A percentile compares a stretch with the other conserved stretches of the same genome.
phyloP scores from a whole-genome alignment of 2,329 filamentous ascomycete genomes.

The Microascus cirrosus region DNA sequence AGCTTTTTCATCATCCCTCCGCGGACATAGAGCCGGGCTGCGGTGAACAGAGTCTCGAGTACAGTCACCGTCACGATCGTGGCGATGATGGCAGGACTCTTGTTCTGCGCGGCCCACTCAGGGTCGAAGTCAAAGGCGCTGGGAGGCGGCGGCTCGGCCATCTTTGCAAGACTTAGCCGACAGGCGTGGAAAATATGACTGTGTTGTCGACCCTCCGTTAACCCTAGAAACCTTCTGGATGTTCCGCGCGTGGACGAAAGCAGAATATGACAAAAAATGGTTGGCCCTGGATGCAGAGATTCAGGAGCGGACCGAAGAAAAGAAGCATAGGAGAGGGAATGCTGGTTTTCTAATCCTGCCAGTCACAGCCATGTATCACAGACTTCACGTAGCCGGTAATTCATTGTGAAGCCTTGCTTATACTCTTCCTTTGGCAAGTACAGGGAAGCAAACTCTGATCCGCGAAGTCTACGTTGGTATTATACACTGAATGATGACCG shows the following conservation, averaged over 20 bases:
- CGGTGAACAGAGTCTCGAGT: constrained; percentile 8
- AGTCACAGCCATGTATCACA: neutral
- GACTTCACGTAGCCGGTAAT: neutral
- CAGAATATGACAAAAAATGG: neutral
- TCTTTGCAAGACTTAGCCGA: neutral
- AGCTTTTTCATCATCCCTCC: constrained; percentile 7
- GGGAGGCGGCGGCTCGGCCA: neutral
- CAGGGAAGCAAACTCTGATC: neutral
- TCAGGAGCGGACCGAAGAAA: neutral
- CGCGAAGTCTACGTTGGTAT: neutral
- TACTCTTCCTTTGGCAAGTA: neutral
- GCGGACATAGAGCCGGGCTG: constrained; percentile 8
- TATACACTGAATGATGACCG: neutral
- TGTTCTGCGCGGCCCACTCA: constrained; percentile 6
- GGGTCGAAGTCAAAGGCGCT: neutral
- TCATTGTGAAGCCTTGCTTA: neutral
- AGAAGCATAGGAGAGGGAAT: neutral
- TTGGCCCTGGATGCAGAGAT: neutral
- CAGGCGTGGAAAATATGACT: neutral
- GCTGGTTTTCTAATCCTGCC: neutral
- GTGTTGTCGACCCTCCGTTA: neutral
- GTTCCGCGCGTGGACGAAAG: neutral
- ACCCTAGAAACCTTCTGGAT: neutral
- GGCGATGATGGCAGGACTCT: constrained; percentile 9
- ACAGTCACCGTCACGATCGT: constrained; percentile 9